A percentile compares a stretch with the other conserved stretches of the same genome.
Evolutionary conservation across 2,329 filamentous ascomycete species (phyloP).

Genomic region (Botrytis paeoniae): DNA sequence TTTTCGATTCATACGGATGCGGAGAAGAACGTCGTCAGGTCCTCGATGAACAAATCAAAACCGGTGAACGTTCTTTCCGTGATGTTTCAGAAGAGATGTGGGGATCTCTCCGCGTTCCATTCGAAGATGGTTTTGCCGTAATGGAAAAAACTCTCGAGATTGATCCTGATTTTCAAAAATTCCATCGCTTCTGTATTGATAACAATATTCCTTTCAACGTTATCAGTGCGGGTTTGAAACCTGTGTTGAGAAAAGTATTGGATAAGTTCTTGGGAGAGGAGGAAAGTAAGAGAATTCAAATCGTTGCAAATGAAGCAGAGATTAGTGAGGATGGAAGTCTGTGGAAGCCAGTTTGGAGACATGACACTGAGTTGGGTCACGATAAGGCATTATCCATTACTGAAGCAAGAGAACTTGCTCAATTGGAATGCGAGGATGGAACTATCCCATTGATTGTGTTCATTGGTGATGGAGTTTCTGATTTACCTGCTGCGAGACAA

Average conservation of each 20-base stretch:
- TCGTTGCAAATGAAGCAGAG: conserved; percentile 64
- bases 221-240: conserved; percentile 66
- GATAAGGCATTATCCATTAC: conserved; percentile 65
- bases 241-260: conserved; percentile 58
- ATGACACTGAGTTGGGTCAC: conserved; percentile 63
- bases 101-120: conserved; percentile 63
- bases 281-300: conserved; percentile 49
- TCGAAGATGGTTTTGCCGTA: conserved; percentile 64
- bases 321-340: conserved; percentile 55
- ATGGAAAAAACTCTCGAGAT: conserved; percentile 62
- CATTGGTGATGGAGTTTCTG: conserved; percentile 67
- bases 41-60: conserved; percentile 63
- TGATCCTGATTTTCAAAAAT: conserved; percentile 60
- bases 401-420: conserved; percentile 55
- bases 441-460: conserved; percentile 65
- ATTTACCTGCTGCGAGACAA: conserved; percentile 62
- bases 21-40: conserved; percentile 52
- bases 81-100: conserved; percentile 73
- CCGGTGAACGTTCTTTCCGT: conserved; percentile 62
- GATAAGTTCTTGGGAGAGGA: conserved; percentile 62
- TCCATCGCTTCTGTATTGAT: conserved; percentile 62
- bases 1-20: conserved; percentile 65
- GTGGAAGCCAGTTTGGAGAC: conserved; percentile 66
- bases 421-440: conserved; percentile 54
- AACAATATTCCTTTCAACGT: conserved; percentile 67